phyloP scores from a whole-genome alignment of 805 yeast species.

The Candida mattraensis region DNA sequence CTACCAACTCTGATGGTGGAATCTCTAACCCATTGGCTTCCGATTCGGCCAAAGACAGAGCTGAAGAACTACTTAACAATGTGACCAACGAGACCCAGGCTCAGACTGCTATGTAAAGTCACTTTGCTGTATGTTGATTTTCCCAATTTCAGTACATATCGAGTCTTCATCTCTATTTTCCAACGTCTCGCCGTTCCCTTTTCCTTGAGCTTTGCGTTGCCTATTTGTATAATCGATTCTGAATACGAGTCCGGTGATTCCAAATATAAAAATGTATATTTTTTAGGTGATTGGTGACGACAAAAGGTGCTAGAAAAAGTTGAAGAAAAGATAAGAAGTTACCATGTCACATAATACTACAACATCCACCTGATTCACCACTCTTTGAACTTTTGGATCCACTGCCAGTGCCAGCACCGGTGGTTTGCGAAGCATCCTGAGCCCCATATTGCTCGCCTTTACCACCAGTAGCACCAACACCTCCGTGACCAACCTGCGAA shows the following conservation, averaged over 20 bases:
- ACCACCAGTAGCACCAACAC: constrained; percentile 2
- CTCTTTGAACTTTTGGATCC: constrained; percentile 9
- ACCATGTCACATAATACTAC: constrained; percentile 30
- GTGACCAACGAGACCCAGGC: constrained; percentile 6
- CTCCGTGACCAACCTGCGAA: constrained; percentile 7
- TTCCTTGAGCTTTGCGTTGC: too few species aligned
- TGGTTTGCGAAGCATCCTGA: constrained; percentile 4
- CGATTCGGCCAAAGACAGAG: constrained; percentile 1
- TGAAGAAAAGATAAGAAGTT: too few species aligned
- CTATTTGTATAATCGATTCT: too few species aligned
- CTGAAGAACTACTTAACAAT: not conserved
- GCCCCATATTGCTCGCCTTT: constrained; percentile 2
- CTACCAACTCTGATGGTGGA: constrained; percentile 7
- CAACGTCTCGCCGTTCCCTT: too few species aligned
- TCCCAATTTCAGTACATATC: not conserved
- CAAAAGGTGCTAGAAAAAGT: too few species aligned
- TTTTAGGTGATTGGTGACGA: too few species aligned
- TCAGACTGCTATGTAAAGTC: constrained; percentile 12
- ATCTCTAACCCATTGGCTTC: constrained; percentile 12
- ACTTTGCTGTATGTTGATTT: too few species aligned
- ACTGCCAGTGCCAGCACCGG: constrained; percentile 17
- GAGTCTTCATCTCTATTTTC: too few species aligned
- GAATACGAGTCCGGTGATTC: too few species aligned
- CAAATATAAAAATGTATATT: too few species aligned
- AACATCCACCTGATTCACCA: constrained; percentile 35